A percentile compares a stretch with the other conserved stretches of the same genome.
Evolutionary conservation across 2,329 filamentous ascomycete species (phyloP).

Genomic region (Gnomoniopsis smithogilvyi): DNA sequence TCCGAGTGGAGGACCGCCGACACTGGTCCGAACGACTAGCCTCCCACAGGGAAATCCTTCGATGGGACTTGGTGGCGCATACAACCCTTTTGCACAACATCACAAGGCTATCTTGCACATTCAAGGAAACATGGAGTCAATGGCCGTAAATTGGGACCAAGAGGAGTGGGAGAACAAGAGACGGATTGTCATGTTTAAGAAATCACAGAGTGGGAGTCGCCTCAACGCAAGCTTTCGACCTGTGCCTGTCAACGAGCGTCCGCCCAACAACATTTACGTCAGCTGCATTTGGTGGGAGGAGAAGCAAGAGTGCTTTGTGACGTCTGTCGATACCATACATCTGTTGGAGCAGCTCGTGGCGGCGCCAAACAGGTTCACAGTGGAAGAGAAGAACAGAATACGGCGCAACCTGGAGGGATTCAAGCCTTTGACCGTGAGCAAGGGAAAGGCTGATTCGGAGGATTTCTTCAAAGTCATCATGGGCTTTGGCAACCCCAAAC

Average conservation of each 20-base stretch:
- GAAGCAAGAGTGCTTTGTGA: slow-evolving; percentile 87
- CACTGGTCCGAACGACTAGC: slow-evolving; percentile 56
- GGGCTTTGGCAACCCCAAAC: slow-evolving; percentile 93
- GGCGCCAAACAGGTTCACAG: slow-evolving; percentile 72
- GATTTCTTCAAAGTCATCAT: slow-evolving; percentile 99
- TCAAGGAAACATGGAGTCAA: slow-evolving; percentile 76
- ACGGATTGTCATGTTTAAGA: slow-evolving; percentile 83
- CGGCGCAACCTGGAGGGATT: slow-evolving; percentile 94
- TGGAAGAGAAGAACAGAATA: slow-evolving; percentile 98
- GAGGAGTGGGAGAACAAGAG: slow-evolving; percentile 79
- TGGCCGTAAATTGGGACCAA: slow-evolving; percentile 78
- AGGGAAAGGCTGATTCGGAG: slow-evolving; percentile 86
- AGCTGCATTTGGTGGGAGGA: slow-evolving; percentile 98
- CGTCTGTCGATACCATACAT: slow-evolving; percentile 94
- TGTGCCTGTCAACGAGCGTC: slow-evolving; percentile 74
- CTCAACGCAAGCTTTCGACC: slow-evolving; percentile 78
- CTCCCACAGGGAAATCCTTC: slow-evolving; percentile 38
- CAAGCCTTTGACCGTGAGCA: slow-evolving; percentile 87
- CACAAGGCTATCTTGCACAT: slow-evolving; percentile 80
- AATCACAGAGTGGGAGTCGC: slow-evolving; percentile 76
- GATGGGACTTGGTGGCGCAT: slow-evolving; percentile 38
- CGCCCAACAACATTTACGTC: slow-evolving; percentile 84
- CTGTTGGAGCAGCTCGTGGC: slow-evolving; percentile 89
- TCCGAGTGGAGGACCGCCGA: slow-evolving; percentile 35
- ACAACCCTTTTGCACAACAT: slow-evolving; percentile 71